These are phyloP conservation scores for Fusarium sp. DNA, from an alignment of 2,329 filamentous ascomycete species.

Conservation along the genomic window DNA sequence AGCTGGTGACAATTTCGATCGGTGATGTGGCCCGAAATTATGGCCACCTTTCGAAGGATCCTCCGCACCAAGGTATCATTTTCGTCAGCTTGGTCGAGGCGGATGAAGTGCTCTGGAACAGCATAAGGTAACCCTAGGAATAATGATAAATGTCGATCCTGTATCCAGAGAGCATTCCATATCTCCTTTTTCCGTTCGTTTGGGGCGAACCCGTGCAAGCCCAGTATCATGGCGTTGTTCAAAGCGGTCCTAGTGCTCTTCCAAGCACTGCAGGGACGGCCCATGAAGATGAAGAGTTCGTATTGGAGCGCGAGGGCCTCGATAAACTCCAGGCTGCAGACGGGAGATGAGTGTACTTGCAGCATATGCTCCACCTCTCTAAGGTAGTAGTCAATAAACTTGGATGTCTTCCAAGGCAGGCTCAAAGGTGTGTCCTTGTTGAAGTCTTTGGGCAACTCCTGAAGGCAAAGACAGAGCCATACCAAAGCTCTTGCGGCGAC, in stretches of 20 bases:
- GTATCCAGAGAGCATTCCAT: slow-evolving; percentile 52
- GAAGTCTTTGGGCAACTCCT: slow-evolving; percentile 49
- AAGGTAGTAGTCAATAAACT: slow-evolving; percentile 5
- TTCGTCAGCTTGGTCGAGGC: not conserved
- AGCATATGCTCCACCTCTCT: slow-evolving; percentile 7
- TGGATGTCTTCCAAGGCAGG: slow-evolving; percentile 45
- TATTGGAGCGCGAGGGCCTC: slow-evolving; percentile 60
- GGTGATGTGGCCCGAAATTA: slow-evolving; percentile 16
- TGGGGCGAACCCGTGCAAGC: slow-evolving; percentile 51
- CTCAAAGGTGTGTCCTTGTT: slow-evolving; percentile 43
- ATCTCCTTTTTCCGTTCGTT: slow-evolving; percentile 46
- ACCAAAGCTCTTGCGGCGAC: slow-evolving; percentile 50
- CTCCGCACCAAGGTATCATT: not conserved
- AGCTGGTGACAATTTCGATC: slow-evolving; percentile 11
- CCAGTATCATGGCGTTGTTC: slow-evolving; percentile 60
- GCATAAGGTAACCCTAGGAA: slow-evolving; percentile 26
- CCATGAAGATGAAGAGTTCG: slow-evolving; percentile 63
- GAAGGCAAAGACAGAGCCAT: slow-evolving; percentile 53
- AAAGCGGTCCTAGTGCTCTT: slow-evolving; percentile 58
- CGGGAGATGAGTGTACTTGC: not conserved
- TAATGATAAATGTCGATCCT: slow-evolving; percentile 52
- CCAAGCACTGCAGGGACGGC: slow-evolving; percentile 63
- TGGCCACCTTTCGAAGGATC: slow-evolving; percentile 28
- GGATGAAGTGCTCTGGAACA: slow-evolving; percentile 2
- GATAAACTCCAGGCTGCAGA: slow-evolving; percentile 57